Base-by-base conservation (phyloP, 306 rosid species). In the Fragaria nilgerrensis region DNA sequence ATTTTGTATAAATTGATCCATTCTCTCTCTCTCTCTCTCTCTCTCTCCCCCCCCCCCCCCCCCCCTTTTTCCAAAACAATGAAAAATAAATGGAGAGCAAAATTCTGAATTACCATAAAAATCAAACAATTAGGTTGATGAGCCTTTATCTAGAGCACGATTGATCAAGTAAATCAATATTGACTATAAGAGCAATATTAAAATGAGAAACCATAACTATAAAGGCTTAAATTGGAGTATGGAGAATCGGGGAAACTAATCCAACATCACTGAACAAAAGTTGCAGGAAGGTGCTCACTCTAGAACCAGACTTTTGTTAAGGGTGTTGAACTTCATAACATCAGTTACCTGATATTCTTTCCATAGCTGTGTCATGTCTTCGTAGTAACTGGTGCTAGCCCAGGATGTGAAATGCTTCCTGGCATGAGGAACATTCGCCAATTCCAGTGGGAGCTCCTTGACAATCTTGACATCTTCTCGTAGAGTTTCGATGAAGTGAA, bases 371-470 rank as follows among this genome's bases (percentile, higher is more conserved):
- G 77, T 75, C 96, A 80, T 82, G 84, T 93, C 97, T 87, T 86
- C 92, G 87, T 93, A 93, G 84, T 91, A 91, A 84, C 88, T 87
- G 72, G 82, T 79, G 44, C 98, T 80, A 79, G 92, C 44, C 96
- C 97, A 93, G 68, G 93, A 88, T 78, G 91, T 85, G 72, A 93
- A 93, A 89, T 93, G 98, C 86, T 93, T 93, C 85, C 98, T 85
- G 71, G 96, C 96, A 75, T 85, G 88, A 56, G 94, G 94, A 34
- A 77, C 81, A 81, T 77, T 82, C 88, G 87, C 97, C 85, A 93
- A 80, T 49, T 73, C 85, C 80, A 84, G 86, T 29, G 98, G 96
- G 71, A 93, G 93, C 79, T 91, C 90, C 84, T 77, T 85, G 75
- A 91, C 84, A 77, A 93, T 83, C 78, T 75, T 87, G 79, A 93